Evolutionary conservation across 176 grass and related monocot species (phyloP), one percentile per base, ranked within the genome.

Genomic region (Alloteropsis semialata): DNA sequence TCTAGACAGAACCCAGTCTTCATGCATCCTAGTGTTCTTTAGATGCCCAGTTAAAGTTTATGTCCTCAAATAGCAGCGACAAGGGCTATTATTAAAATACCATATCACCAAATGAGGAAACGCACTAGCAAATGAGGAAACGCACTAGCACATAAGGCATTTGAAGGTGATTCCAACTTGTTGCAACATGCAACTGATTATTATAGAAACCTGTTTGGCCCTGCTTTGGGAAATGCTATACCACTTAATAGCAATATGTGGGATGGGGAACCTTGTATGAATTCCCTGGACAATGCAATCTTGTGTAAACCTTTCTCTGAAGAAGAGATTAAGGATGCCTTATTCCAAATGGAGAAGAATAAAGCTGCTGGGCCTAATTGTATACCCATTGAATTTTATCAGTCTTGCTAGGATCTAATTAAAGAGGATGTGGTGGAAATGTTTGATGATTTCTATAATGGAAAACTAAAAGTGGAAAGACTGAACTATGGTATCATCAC

Each of bases 1-100:
- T 64, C 83, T 69, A 16, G 78, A 89, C 83, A 65, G 29, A 72
- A 89, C 65, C 37, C 72, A 77, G 63, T 81, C 78, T 55, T 48
- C 12, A n/a, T 76, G 65, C 77, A 81, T 65, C 39, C 63, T 58
- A 5, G 36, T 77, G 64, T 64, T 82, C 55, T 72, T 57, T 43
- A 13, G 29, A 82, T 71, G 54, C 72, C 27, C n/a, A 3, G 33
- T 12, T 76, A 46, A 89, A 85, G 72, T 8, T 38, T 72, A 71
- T 76, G 22, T 13, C 38, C 72, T 64, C 72, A 32, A 86, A 73
- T 59, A 58, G 79, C 65, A 82, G 56, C 13, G 61, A 57, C 72
- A 16, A 46, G 37, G 25, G 38, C 37, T 46, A 79, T 60, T 79
- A 41, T 86, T 79, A 60, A 74, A n/a, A 65, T 16, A 67, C 54